Evolutionary conservation across 129 eudicot species (phyloP).

Genomic region (Arctium minus): DNA sequence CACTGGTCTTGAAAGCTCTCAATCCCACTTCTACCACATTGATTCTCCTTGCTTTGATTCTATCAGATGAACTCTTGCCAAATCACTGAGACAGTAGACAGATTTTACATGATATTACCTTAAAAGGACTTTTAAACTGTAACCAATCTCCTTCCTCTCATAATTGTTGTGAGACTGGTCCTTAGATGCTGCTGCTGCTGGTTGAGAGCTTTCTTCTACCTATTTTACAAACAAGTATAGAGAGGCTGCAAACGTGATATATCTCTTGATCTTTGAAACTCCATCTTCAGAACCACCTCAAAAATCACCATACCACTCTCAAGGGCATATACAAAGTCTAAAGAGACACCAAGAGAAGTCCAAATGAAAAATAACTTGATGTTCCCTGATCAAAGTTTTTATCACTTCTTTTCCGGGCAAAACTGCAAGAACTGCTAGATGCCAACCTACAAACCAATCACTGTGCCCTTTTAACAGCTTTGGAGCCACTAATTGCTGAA

Average conservation of each 20-base stretch:
- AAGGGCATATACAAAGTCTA: background rate
- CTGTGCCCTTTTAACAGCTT: background rate
- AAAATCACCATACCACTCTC: too few relatives aligned
- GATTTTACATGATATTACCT: too few relatives aligned
- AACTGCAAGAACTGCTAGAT: background rate
- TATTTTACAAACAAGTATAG: too few relatives aligned
- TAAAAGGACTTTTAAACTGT: too few relatives aligned
- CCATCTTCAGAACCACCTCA: too few relatives aligned
- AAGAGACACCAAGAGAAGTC: background rate
- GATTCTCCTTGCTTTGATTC: background rate
- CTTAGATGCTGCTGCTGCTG: too few relatives aligned
- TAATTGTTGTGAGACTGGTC: too few relatives aligned
- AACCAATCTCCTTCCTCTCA: too few relatives aligned
- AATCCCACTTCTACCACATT: background rate
- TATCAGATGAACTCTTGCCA: background rate
- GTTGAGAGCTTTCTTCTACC: too few relatives aligned
- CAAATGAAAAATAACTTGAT: background rate
- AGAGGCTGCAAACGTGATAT: too few relatives aligned
- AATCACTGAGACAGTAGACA: too few relatives aligned
- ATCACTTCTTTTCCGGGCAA: background rate
- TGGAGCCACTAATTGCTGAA: background rate
- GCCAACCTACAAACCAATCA: background rate
- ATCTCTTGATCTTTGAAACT: too few relatives aligned
- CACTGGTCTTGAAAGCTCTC: background rate
- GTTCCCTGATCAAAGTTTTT: background rate